Evolutionary conservation across 1,284 basidiomycete species (phyloP), one percentile per base, ranked within the genome.

Genomic region (Puccinia novopanici): DNA sequence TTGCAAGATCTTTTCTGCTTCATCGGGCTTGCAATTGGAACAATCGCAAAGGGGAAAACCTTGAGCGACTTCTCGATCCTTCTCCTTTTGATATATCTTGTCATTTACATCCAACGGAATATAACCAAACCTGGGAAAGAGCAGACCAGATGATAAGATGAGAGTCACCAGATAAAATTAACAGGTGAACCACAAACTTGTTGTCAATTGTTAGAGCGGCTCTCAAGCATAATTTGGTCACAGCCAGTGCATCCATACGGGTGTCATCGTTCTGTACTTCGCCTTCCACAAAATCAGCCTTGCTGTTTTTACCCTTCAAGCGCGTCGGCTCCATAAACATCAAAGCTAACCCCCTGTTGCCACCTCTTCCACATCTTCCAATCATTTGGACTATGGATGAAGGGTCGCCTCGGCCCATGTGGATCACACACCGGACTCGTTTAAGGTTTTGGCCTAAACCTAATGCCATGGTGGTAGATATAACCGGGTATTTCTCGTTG

Each of bases 351-450:
- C 34, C 52, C 0, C 17, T 9, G 1, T 57, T 74, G 5, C 71
- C 71, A 34, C n/a, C n/a, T 30, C 52, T 27, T 34, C n/a, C n/a
- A 17, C 27, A 27, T 34, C 52, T 74, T 15, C 71, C 52, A 4
- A 59, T 34, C 71, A 74, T 74, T 30, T 74, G 52, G 13, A 55
- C n/a, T 5, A 74, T 74, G 37, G 71, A 40, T 17, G n/a, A 9
- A 10, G 71, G 71, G 71, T 74, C 71, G 3, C 34, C 55, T 1
- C 22, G 40, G 22, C 30, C 52, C 71, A 74, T 55, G 15, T 40
- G 34, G 17, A 74, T 59, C 3, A 74, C 71, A 34, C 27, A 57
- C 37, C 22, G 24, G 1, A 74, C 52, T 27, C n/a, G 34, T 22
- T 55, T 48, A 2, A 55, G n/a, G 3, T 34, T 59, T 30, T 74